These are phyloP conservation scores for Porogramme epimiltina DNA, from an alignment of 1,284 basidiomycete genomes.

Conservation along the genomic window DNA sequence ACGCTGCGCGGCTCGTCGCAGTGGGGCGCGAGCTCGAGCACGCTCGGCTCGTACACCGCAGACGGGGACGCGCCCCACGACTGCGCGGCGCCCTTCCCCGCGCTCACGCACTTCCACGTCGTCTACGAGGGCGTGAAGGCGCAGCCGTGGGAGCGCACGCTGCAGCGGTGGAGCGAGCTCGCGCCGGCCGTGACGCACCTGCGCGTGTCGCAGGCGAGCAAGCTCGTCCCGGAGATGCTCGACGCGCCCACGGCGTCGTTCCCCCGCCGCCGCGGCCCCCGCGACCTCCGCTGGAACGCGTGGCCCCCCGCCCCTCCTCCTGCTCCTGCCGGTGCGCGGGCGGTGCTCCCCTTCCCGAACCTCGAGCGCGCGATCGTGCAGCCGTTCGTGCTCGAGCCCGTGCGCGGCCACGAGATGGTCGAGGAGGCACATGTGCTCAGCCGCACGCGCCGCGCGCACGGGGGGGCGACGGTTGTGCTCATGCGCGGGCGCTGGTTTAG, in stretches of 20 bases:
- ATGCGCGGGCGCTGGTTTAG: conserved; percentile 12
- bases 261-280: background rate
- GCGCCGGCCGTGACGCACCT: conserved; percentile 15
- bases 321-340: background rate
- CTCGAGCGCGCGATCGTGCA: conserved; percentile 14
- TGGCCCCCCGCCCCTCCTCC: no score
- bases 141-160: conserved; percentile 14
- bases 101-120: conserved; percentile 18
- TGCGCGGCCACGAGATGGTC: conserved; percentile 8
- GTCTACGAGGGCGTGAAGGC: conserved; percentile 15
- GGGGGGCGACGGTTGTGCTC: conserved; percentile 8
- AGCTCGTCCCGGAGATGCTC: conserved; percentile 13
- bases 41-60: no score
- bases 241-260: conserved; percentile 4
- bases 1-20: background rate
- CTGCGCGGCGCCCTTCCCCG: conserved; percentile 4
- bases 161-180: conserved; percentile 11
- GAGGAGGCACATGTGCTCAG: background rate
- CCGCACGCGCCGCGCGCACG: background rate
- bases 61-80: no score
- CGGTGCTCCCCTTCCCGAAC: conserved; percentile 1
- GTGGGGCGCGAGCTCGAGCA: no score
- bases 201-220: conserved; percentile 16
- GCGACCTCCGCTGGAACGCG: no score
- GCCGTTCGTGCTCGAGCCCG: conserved; percentile 9